These are phyloP conservation scores for Kentomonas sorsogonicus DNA, from an alignment of 208 protist genomes.

Conservation along the genomic window DNA sequence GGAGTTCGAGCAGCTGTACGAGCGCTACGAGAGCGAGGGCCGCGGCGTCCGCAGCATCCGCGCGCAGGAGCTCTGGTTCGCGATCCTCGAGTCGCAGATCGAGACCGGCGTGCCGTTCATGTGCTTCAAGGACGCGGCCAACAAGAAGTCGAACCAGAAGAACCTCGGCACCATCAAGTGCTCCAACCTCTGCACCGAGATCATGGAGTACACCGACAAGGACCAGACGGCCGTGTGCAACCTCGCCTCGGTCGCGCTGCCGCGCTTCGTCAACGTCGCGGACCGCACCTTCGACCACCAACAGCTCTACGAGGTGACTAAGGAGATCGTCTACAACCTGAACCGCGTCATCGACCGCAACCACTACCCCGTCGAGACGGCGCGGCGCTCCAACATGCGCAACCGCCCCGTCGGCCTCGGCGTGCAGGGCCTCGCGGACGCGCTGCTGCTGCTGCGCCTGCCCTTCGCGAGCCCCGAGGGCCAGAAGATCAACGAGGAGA, in stretches of 20 bases:
- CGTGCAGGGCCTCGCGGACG: conserved; percentile 98
- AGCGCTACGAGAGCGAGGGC: conserved; percentile 91
- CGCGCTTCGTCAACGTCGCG: conserved; percentile 91
- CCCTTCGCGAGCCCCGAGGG: conserved; percentile 94
- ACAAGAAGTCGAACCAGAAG: conserved; percentile 98
- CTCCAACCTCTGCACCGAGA: conserved; percentile 99
- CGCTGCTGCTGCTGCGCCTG: conserved; percentile 93
- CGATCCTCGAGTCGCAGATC: conserved; percentile 98
- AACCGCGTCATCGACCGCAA: conserved; percentile 99
- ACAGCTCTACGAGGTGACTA: conserved; percentile 87
- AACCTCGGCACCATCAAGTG: conserved; percentile 99
- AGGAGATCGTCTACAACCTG: conserved; percentile 94
- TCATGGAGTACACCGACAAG: conserved; percentile 97
- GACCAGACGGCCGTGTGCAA: conserved; percentile 99
- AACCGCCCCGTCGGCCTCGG: conserved; percentile 98
- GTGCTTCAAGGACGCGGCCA: conserved; percentile 99
- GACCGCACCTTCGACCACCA: conserved; percentile 86
- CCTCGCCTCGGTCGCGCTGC: conserved; percentile 97
- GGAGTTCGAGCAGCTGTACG: conserved; percentile 94
- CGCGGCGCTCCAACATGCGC: conserved; percentile 92
- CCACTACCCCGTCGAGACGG: conserved; percentile 97
- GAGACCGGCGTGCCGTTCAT: conserved; percentile 99
- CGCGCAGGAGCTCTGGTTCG: conserved; percentile 98
- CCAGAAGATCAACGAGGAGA: conserved; percentile 94
- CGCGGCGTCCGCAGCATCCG: conserved; percentile 78